Conservation (phyloP, 2,329 filamentous ascomycete species). For the Lachnellula arida region DNA sequence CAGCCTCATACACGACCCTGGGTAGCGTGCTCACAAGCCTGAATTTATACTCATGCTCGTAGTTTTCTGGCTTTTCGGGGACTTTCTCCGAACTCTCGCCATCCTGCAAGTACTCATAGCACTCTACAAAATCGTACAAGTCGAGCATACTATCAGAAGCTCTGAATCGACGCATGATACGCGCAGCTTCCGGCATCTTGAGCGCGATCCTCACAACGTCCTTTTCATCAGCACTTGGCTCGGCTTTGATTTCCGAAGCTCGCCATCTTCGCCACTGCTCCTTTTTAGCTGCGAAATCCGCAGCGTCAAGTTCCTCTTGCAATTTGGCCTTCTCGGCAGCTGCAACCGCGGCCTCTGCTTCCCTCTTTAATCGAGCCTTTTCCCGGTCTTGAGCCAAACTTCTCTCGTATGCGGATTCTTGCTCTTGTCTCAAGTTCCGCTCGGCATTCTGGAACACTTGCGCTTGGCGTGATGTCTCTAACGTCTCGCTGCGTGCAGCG, state of each 20-base stretch:
- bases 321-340: slow-evolving; percentile 60
- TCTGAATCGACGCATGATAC: slow-evolving; percentile 72
- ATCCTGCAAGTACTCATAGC: slow-evolving; percentile 61
- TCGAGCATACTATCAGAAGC: slow-evolving; percentile 73
- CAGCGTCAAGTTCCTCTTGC: slow-evolving; percentile 55
- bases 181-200: slow-evolving; percentile 58
- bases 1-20: slow-evolving; percentile 70
- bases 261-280: slow-evolving; percentile 80
- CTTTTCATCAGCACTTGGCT: slow-evolving; percentile 61
- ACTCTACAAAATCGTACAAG: slow-evolving; percentile 94
- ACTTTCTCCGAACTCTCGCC: slow-evolving; percentile 22
- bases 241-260: slow-evolving; percentile 58
- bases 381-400: slow-evolving; percentile 85
- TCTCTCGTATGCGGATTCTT: slow-evolving; percentile 90
- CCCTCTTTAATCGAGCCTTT: slow-evolving; percentile 68
- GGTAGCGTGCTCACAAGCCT: slow-evolving; percentile 82
- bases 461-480: slow-evolving; percentile 69
- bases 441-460: slow-evolving; percentile 59
- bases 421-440: slow-evolving; percentile 77
- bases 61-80: slow-evolving; percentile 53
- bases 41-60: slow-evolving; percentile 81
- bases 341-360: slow-evolving; percentile 68
- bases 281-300: slow-evolving; percentile 44
- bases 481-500: slow-evolving; percentile 67
- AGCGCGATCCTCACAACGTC: slow-evolving; percentile 68